Percentiles rank a stretch among this genome's conserved stretches.
Evolutionary conservation across 2,329 filamentous ascomycete species (phyloP).

Genomic region (Clarireedia monteithiana): DNA sequence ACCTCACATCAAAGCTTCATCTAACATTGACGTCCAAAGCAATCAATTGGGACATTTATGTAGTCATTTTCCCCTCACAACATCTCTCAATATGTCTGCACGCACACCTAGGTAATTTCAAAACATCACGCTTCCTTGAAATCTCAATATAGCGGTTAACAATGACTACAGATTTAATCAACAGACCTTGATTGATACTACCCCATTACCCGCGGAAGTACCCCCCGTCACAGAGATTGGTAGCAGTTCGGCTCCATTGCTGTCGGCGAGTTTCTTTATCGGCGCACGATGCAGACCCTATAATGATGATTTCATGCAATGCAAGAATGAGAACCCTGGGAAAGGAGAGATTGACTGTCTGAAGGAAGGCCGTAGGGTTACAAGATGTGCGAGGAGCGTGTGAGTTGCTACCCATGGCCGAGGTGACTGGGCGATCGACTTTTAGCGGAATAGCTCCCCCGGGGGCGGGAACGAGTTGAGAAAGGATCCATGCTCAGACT

Average conservation of each 20-base stretch:
- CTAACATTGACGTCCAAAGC: slow-evolving; percentile 15
- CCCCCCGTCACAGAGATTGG: slow-evolving; percentile 92
- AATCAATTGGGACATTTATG: slow-evolving; percentile 31
- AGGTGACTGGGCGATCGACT: neutral
- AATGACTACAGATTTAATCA: slow-evolving; percentile 74
- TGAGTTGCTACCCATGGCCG: slow-evolving; percentile 43
- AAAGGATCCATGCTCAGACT: neutral
- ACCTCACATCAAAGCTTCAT: slow-evolving; percentile 27
- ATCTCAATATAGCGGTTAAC: slow-evolving; percentile 16
- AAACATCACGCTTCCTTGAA: neutral
- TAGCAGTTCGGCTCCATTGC: slow-evolving; percentile 81
- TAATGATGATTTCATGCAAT: slow-evolving; percentile 99
- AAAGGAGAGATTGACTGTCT: slow-evolving; percentile 89
- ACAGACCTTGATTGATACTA: slow-evolving; percentile 87
- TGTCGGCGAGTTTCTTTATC: slow-evolving; percentile 94
- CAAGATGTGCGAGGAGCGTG: slow-evolving; percentile 93
- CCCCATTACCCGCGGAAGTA: slow-evolving; percentile 85
- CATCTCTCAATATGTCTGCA: slow-evolving; percentile 25
- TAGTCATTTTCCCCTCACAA: slow-evolving; percentile 13
- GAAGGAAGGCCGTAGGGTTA: slow-evolving; percentile 94
- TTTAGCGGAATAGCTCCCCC: too few relatives aligned
- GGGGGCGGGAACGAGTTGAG: too few relatives aligned
- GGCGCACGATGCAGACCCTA: slow-evolving; percentile 88
- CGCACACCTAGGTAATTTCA: slow-evolving; percentile 23
- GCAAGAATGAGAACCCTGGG: slow-evolving; percentile 91